Evolutionary conservation across 768 basidiomycete genomes (phyloP).

Genomic region (Termitomyces sp.): DNA sequence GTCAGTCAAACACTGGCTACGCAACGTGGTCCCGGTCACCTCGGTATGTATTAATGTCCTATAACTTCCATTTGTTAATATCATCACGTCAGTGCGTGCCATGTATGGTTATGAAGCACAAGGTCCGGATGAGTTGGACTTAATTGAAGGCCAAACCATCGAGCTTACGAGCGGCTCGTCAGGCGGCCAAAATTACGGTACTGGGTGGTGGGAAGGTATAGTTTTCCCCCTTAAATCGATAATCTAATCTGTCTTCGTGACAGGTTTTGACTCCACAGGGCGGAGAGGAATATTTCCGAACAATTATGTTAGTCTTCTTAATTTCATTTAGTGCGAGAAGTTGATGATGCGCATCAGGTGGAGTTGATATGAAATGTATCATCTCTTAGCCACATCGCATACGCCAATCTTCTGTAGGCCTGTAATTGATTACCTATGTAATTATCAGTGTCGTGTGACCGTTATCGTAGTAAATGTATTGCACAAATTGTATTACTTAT

Average conservation of each 20-base stretch:
- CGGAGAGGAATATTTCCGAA: constrained; percentile 81
- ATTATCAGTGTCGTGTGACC: not conserved
- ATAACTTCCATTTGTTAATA: constrained; percentile 3
- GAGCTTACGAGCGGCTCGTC: constrained; percentile 56
- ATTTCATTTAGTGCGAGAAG: constrained; percentile 7
- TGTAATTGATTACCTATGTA: not conserved
- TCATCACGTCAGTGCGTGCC: constrained; percentile 58
- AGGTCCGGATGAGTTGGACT: constrained; percentile 62
- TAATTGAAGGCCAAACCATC: constrained; percentile 55
- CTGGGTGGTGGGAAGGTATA: constrained; percentile 87
- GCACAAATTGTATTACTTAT: not conserved
- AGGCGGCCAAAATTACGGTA: constrained; percentile 62
- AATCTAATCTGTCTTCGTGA: constrained; percentile 13
- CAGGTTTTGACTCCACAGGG: constrained; percentile 56
- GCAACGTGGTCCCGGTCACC: constrained; percentile 33
- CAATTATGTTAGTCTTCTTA: constrained; percentile 64
- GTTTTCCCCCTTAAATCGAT: constrained; percentile 13
- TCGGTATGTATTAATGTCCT: constrained; percentile 37
- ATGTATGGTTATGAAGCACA: constrained; percentile 74
- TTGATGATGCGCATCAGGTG: constrained; percentile 32
- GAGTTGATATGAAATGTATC: constrained; percentile 21
- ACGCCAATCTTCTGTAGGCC: not conserved
- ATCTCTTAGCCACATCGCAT: not conserved
- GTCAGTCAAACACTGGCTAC: constrained; percentile 10
- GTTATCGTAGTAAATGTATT: not conserved